Conservation (phyloP, 2,329 filamentous ascomycete species). For the Thielaviopsis ethacetica region DNA sequence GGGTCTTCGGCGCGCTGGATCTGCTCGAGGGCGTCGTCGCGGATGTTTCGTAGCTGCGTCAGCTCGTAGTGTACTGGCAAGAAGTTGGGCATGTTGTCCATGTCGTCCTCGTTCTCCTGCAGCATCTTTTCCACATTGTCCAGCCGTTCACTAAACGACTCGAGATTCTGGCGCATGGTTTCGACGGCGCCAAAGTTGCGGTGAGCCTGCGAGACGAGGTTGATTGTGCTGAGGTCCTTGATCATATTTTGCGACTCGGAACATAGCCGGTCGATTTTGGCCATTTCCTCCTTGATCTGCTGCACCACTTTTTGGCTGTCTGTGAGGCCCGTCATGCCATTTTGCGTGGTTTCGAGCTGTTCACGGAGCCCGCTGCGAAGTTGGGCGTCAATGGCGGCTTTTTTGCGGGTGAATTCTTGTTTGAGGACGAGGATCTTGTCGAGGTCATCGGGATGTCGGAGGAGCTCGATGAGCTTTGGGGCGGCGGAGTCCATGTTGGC, state of each 20-base stretch:
- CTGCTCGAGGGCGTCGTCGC: conserved; percentile 93
- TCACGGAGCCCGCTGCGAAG: conserved; percentile 76
- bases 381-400: conserved; percentile 77
- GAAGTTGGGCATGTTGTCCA: conserved; percentile 82
- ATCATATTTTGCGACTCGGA: conserved; percentile 97
- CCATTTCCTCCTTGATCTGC: conserved; percentile 94
- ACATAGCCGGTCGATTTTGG: conserved; percentile 94
- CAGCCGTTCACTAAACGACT: conserved; percentile 69
- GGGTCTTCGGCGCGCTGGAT: conserved; percentile 61
- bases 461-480: conserved; percentile 77
- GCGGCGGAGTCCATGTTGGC: conserved; percentile 45
- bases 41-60: conserved; percentile 79
- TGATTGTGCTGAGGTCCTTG: conserved; percentile 86
- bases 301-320: conserved; percentile 86
- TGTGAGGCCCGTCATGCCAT: conserved; percentile 74
- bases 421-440: conserved; percentile 88
- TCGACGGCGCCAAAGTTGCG: conserved; percentile 90
- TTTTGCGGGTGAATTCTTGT: conserved; percentile 87
- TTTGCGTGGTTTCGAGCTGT: conserved; percentile 86
- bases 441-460: conserved; percentile 89
- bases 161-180: conserved; percentile 80
- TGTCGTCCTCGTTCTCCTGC: conserved; percentile 66
- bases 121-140: conserved; percentile 63
- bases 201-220: conserved; percentile 82
- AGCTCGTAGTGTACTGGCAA: conserved; percentile 82